Conservation (phyloP, 2,329 filamentous ascomycete species). For the Cladosporium velox region DNA sequence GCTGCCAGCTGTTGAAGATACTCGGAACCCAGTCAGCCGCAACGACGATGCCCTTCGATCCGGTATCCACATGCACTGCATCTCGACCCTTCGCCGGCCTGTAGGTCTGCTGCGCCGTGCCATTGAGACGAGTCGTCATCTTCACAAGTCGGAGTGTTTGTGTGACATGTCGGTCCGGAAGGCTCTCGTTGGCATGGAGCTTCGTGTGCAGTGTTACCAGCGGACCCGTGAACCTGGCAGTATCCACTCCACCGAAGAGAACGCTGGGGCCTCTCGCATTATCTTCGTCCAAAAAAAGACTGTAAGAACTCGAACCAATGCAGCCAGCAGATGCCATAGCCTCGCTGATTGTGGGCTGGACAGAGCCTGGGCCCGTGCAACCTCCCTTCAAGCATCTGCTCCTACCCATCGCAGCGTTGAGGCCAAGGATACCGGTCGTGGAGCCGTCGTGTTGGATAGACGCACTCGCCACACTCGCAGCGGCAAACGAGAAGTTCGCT, state of each 20-base stretch:
- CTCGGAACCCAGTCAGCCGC: neutral
- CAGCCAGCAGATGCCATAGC: slow-evolving; percentile 9
- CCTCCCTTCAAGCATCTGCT: neutral
- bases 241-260: slow-evolving; percentile 22
- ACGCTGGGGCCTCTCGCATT: neutral
- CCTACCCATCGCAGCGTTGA: neutral
- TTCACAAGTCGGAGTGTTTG: neutral
- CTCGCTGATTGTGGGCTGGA: slow-evolving; percentile 2
- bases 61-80: neutral
- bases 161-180: neutral
- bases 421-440: slow-evolving; percentile 6
- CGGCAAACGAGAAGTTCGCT: neutral
- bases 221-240: slow-evolving; percentile 6
- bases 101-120: neutral
- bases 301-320: slow-evolving; percentile 19
- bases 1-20: neutral
- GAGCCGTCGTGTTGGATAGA: neutral
- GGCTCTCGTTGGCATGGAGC: neutral
- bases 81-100: neutral
- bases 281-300: slow-evolving; percentile 10
- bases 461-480: neutral
- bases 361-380: neutral
- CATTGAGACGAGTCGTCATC: neutral
- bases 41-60: neutral
- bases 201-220: neutral